phyloP scores from a whole-genome alignment of 2,329 filamentous ascomycete species.

The Corynespora cassiicola region DNA sequence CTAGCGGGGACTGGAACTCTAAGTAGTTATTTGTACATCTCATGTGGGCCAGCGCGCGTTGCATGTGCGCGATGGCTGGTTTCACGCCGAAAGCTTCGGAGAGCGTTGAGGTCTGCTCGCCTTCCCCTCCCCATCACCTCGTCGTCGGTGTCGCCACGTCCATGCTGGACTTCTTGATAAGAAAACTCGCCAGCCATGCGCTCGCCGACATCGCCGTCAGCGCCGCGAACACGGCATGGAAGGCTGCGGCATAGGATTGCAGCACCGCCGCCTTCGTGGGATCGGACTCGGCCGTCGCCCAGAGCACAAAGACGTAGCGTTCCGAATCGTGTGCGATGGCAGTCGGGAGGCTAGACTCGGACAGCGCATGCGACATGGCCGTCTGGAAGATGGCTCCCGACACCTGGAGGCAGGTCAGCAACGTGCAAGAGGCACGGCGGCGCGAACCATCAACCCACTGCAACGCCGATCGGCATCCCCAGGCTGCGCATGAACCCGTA shows the following conservation, averaged over 20 bases:
- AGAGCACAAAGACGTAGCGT: slow-evolving; percentile 29
- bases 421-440: too few species aligned
- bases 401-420: too few species aligned
- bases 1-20: too few species aligned
- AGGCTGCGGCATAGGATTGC: slow-evolving; percentile 33
- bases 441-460: too few species aligned
- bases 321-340: slow-evolving; percentile 37
- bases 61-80: too few species aligned
- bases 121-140: too few species aligned
- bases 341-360: slow-evolving; percentile 19
- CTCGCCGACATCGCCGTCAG: slow-evolving; percentile 30
- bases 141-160: too few species aligned
- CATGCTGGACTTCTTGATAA: slow-evolving; percentile 39
- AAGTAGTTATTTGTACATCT: too few species aligned
- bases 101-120: too few species aligned
- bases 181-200: slow-evolving; percentile 27
- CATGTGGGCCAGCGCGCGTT: too few species aligned
- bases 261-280: slow-evolving; percentile 20
- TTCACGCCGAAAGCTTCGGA: too few species aligned
- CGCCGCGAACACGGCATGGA: slow-evolving; percentile 30
- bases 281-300: slow-evolving; percentile 21
- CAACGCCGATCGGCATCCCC: slow-evolving; percentile 55
- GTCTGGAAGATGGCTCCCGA: slow-evolving; percentile 50
- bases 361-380: slow-evolving; percentile 40
- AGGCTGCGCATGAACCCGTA: slow-evolving; percentile 48